phyloP scores from a whole-genome alignment of 2,329 filamentous ascomycete genomes.

The Neofusicoccum cordaticola region DNA sequence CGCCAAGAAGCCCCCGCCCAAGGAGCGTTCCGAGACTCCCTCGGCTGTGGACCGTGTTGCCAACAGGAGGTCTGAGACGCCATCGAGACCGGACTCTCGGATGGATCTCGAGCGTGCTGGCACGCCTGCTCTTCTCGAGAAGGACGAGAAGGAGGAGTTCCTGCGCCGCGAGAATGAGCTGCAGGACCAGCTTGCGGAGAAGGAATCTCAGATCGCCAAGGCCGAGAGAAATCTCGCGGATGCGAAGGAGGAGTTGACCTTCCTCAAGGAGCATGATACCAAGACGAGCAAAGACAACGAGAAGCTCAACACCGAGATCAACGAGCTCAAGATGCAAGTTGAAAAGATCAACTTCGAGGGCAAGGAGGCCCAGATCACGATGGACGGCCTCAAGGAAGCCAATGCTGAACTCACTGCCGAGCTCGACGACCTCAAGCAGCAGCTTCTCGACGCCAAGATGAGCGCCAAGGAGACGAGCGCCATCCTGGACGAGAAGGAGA shows the following conservation, averaged over 20 bases:
- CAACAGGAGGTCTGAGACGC: constrained; percentile 48
- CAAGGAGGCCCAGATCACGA: constrained; percentile 95
- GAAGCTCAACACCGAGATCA: constrained; percentile 76
- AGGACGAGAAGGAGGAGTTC: constrained; percentile 96
- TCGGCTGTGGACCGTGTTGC: constrained; percentile 44
- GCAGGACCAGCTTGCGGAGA: constrained; percentile 93
- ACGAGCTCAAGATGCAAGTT: constrained; percentile 93
- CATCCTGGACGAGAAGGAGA: constrained; percentile 93
- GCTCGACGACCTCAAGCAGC: constrained; percentile 92
- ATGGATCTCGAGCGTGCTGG: constrained; percentile 74
- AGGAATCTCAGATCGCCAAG: constrained; percentile 74
- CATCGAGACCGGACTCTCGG: constrained; percentile 60
- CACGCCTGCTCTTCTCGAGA: constrained; percentile 87
- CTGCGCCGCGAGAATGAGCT: constrained; percentile 92
- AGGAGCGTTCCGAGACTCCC: constrained; percentile 59
- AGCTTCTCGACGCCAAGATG: constrained; percentile 94
- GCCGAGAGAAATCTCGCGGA: constrained; percentile 79
- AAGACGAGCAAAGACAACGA: constrained; percentile 89
- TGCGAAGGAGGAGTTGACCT: constrained; percentile 79
- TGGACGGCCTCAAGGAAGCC: constrained; percentile 95
- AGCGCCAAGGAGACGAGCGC: constrained; percentile 90
- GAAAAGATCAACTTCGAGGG: constrained; percentile 94
- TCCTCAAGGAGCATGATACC: constrained; percentile 80
- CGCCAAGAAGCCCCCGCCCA: constrained; percentile 48
- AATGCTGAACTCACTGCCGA: constrained; percentile 90